Evolutionary conservation across 805 yeast genomes (phyloP).

Genomic region (Sungouiozyma intestinalis): DNA sequence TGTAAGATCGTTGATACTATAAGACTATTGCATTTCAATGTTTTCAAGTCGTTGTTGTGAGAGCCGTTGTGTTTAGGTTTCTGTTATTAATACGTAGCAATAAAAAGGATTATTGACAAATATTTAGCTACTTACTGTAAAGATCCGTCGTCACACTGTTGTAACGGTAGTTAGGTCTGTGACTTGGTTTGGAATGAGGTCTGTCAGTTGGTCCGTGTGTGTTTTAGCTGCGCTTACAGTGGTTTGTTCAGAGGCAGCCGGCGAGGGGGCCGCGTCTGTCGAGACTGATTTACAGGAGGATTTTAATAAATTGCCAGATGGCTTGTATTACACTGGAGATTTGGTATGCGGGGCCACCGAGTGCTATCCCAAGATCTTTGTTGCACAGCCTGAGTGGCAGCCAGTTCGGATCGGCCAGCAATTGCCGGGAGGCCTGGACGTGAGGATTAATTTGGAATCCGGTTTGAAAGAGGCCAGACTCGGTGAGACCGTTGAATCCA

Average conservation of each 20-base stretch:
- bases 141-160: too few species aligned
- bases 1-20: neutral
- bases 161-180: too few species aligned
- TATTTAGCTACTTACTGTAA: neutral
- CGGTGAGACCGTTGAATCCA: slow-evolving; percentile 1
- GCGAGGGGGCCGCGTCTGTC: too few species aligned
- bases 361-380: slow-evolving; percentile 45
- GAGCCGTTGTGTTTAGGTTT: too few species aligned
- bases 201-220: too few species aligned
- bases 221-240: too few species aligned
- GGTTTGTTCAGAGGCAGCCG: too few species aligned
- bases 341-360: slow-evolving; percentile 17
- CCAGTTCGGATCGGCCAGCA: slow-evolving; percentile 57
- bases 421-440: slow-evolving; percentile 68
- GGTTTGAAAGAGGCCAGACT: slow-evolving; percentile 61
- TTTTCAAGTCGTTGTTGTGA: neutral
- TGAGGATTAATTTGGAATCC: slow-evolving; percentile 65
- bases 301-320: neutral
- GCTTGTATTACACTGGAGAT: neutral
- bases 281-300: neutral
- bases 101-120: neutral
- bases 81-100: neutral
- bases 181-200: too few species aligned
- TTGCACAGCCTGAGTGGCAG: slow-evolving; percentile 64
- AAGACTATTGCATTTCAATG: neutral